Evolutionary conservation across 2,329 filamentous ascomycete genomes (phyloP).

Genomic region (Trichoderma sp.): DNA sequence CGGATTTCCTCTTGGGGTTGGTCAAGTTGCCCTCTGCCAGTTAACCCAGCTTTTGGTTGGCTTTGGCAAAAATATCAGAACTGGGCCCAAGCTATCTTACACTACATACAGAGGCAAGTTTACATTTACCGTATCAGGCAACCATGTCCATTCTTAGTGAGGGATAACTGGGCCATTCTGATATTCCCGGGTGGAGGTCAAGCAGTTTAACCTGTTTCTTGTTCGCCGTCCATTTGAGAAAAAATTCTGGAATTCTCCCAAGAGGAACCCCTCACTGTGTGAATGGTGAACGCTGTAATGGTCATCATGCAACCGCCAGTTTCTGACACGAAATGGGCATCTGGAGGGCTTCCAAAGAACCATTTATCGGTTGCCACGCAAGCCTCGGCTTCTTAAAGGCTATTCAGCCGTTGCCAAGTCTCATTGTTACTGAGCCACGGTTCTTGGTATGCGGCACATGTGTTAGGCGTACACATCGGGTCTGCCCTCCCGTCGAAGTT

Average conservation of each 20-base stretch:
- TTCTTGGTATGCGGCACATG: not conserved
- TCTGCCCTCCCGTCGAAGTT: not conserved
- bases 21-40: not conserved
- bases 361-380: not conserved
- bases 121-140: conserved; percentile 3
- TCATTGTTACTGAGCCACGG: not conserved
- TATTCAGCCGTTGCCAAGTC: not conserved
- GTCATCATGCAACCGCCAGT: not conserved
- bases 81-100: not conserved
- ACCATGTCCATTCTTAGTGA: not conserved
- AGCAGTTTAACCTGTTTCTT: not conserved
- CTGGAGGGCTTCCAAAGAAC: not conserved
- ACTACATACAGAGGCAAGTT: not conserved
- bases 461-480: not conserved
- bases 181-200: not conserved
- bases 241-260: not conserved
- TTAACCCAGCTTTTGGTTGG: not conserved
- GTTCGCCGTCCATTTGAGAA: not conserved
- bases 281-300: not conserved
- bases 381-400: not conserved
- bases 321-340: not conserved
- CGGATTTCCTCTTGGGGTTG: not conserved
- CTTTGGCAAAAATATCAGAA: not conserved
- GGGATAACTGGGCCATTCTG: not conserved
- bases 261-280: not conserved